These are phyloP conservation scores for Cladobotryum protrusum DNA, from an alignment of 2,329 filamentous ascomycete species.

Conservation along the genomic window DNA sequence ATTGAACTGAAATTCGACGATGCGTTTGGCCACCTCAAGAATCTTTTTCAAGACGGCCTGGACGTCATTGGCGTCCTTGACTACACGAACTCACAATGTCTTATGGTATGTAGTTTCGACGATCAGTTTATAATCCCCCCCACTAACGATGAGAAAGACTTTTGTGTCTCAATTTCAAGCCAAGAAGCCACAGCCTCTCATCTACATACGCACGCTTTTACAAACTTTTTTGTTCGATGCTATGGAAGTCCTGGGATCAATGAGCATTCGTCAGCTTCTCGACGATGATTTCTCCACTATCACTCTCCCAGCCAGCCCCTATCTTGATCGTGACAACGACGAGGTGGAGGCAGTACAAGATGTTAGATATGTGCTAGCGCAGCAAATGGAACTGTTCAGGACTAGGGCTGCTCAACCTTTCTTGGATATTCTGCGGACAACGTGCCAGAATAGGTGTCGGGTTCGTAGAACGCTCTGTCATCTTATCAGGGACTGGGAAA, in stretches of 20 bases:
- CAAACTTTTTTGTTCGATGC: constrained; percentile 70
- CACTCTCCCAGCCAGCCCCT: constrained; percentile 62
- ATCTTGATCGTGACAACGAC: constrained; percentile 70
- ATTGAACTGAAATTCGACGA: constrained; percentile 69
- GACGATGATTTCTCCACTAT: constrained; percentile 75
- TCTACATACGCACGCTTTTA: constrained; percentile 76
- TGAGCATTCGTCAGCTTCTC: constrained; percentile 67
- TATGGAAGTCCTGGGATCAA: constrained; percentile 60
- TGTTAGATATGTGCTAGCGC: constrained; percentile 64
- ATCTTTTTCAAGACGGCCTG: constrained; percentile 65
- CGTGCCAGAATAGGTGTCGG: constrained; percentile 86
- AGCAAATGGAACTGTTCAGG: constrained; percentile 65
- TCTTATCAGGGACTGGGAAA: constrained; percentile 75
- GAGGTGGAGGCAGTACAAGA: constrained; percentile 68
- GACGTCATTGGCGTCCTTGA: constrained; percentile 63
- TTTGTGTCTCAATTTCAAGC: constrained; percentile 71
- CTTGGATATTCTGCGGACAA: constrained; percentile 73
- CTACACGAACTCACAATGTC: constrained; percentile 61
- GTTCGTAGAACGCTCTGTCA: constrained; percentile 87
- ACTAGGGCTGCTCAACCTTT: constrained; percentile 62
- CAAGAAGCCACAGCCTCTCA: constrained; percentile 72
- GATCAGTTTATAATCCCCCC: not conserved
- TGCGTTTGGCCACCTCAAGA: constrained; percentile 62
- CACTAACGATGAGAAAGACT: constrained; percentile 40
- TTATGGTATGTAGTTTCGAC: constrained; percentile 51